A percentile compares a stretch with the other conserved stretches of the same genome.
Conservation (phyloP, 768 basidiomycete species). For the Pisolithus marmoratus region DNA sequence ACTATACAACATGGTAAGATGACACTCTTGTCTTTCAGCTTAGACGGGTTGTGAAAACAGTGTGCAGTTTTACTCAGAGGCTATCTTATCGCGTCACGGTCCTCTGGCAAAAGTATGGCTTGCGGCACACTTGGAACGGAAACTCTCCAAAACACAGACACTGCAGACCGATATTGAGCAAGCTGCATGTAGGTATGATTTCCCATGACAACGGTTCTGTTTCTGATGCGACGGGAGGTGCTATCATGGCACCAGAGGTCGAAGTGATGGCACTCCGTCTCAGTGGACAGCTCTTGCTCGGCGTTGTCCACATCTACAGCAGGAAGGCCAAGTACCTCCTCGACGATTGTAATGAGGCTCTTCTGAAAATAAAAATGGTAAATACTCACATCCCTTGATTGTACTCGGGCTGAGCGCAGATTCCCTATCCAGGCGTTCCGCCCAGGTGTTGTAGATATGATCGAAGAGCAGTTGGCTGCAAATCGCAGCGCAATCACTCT, state of each 20-base stretch:
- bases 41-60: not conserved
- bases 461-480: slow-evolving; percentile 86
- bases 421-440: slow-evolving; percentile 68
- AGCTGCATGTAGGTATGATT: slow-evolving; percentile 59
- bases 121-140: slow-evolving; percentile 97
- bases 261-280: slow-evolving; percentile 92
- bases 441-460: slow-evolving; percentile 92
- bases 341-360: slow-evolving; percentile 96
- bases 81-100: slow-evolving; percentile 89
- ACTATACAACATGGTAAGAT: slow-evolving; percentile 16
- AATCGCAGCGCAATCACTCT: slow-evolving; percentile 87
- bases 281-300: slow-evolving; percentile 94
- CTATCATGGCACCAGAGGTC: slow-evolving; percentile 90
- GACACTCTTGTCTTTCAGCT: not conserved
- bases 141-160: slow-evolving; percentile 93
- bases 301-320: slow-evolving; percentile 96
- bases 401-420: not conserved
- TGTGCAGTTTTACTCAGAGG: slow-evolving; percentile 82
- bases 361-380: slow-evolving; percentile 94
- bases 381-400: not conserved
- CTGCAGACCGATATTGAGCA: slow-evolving; percentile 93
- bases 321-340: slow-evolving; percentile 96
- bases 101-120: slow-evolving; percentile 98
- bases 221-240: slow-evolving; percentile 44
- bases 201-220: not conserved